A percentile compares a stretch with the other conserved stretches of the same genome.
phyloP scores from a whole-genome alignment of 805 yeast genomes.

The Ogataea minuta region DNA sequence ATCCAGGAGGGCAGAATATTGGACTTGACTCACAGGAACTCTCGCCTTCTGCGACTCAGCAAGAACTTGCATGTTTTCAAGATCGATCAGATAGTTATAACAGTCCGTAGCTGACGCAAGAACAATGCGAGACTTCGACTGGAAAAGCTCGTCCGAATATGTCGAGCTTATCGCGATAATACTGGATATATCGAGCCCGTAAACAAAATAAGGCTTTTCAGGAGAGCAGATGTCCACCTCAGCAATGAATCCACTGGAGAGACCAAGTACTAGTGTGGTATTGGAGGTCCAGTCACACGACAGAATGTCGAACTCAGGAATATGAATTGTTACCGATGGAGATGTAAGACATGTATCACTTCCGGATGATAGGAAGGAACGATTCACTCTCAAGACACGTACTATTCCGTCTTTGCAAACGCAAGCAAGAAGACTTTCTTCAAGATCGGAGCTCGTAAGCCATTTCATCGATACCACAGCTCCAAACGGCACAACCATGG shows the following conservation, averaged over 20 bases:
- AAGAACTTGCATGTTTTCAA: conserved; percentile 16
- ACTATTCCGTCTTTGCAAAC: conserved; percentile 30
- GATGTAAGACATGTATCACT: conserved; percentile 12
- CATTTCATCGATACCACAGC: conserved; percentile 30
- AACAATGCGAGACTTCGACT: conserved; percentile 13
- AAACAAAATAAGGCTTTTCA: conserved; percentile 23
- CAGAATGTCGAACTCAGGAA: conserved; percentile 20
- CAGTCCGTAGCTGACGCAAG: conserved; percentile 22
- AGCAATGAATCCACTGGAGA: conserved; percentile 29
- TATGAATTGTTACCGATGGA: conserved; percentile 20
- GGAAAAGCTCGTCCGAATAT: conserved; percentile 19
- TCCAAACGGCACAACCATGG: conserved; percentile 22
- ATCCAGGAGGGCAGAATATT: conserved; percentile 24
- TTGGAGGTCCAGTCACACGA: conserved; percentile 32
- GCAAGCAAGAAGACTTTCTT: conserved; percentile 23
- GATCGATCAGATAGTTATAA: conserved; percentile 20
- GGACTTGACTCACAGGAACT: conserved; percentile 14
- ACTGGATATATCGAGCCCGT: conserved; percentile 23
- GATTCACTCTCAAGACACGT: conserved; percentile 25
- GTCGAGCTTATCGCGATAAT: conserved; percentile 25
- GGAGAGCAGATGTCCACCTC: conserved; percentile 25
- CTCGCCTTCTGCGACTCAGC: conserved; percentile 18
- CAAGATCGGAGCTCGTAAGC: conserved; percentile 16
- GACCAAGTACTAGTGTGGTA: conserved; percentile 25
- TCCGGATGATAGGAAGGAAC: conserved; percentile 10